Percentiles rank a stretch among this genome's conserved stretches.
Conservation (phyloP, 495 filamentous ascomycete genomes). For the Lasiosphaeria miniovina region DNA sequence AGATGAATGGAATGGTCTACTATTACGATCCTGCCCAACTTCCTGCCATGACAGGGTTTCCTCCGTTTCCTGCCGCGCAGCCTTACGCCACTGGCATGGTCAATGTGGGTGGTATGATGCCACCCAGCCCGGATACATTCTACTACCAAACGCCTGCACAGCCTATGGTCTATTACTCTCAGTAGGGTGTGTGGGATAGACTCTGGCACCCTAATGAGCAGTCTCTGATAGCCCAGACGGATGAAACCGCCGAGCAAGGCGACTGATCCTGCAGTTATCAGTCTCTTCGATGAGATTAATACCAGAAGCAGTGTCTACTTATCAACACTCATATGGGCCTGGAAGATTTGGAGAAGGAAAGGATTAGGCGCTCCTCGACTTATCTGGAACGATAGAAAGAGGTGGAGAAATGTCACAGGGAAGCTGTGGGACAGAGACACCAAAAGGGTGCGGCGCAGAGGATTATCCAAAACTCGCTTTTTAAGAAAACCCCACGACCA, state of each 20-base stretch:
- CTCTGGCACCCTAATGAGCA: no score
- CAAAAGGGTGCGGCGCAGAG: neutral
- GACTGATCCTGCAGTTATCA: no score
- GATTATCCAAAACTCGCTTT: neutral
- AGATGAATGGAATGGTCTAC: conserved; percentile 92
- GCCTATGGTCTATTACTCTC: conserved; percentile 62
- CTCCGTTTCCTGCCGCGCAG: conserved; percentile 50
- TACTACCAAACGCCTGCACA: conserved; percentile 63
- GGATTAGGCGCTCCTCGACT: no score
- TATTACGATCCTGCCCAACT: conserved; percentile 82
- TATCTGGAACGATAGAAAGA: no score
- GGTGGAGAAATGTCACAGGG: no score
- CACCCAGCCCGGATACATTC: conserved; percentile 64
- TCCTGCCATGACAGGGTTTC: conserved; percentile 50
- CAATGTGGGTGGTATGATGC: conserved; percentile 79
- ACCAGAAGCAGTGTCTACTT: no score
- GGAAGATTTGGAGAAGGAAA: no score
- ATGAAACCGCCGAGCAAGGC: no score
- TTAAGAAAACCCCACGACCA: neutral
- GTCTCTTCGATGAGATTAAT: no score
- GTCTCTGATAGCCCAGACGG: no score
- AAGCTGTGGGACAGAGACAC: neutral
- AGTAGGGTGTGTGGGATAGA: conserved; percentile 15
- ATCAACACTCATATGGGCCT: no score
- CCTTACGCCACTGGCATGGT: conserved; percentile 56